Conservation (phyloP, 768 basidiomycete species). For the Trametes cingulata region DNA sequence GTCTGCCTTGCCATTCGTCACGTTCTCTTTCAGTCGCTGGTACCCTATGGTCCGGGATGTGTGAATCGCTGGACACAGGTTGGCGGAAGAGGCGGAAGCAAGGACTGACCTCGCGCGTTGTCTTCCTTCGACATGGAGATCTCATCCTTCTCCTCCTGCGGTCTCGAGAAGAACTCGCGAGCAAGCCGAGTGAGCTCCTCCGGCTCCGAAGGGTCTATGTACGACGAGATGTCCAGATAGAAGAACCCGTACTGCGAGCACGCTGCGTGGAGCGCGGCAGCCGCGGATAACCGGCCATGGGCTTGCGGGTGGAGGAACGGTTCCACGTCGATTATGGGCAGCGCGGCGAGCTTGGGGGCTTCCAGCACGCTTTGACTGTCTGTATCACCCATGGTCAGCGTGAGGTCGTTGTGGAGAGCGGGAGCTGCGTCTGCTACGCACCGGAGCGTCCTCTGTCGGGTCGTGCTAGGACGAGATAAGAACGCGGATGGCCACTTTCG, state of each 20-base stretch:
- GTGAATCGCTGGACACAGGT: background rate
- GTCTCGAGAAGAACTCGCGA: conserved; percentile 68
- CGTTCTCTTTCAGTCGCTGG: conserved; percentile 76
- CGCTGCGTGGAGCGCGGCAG: conserved; percentile 65
- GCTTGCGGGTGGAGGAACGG: conserved; percentile 53
- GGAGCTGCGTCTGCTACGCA: too few relatives aligned
- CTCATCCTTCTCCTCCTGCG: conserved; percentile 61
- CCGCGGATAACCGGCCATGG: conserved; percentile 45
- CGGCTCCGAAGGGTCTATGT: conserved; percentile 55
- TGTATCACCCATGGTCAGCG: background rate
- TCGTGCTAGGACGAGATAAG: too few relatives aligned
- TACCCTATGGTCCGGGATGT: conserved; percentile 55
- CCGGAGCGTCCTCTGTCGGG: too few relatives aligned
- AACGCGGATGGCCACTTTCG: background rate
- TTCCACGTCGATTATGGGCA: conserved; percentile 75
- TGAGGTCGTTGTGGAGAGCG: background rate
- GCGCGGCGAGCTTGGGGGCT: conserved; percentile 28
- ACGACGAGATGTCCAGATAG: conserved; percentile 74
- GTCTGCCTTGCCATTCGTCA: conserved; percentile 83
- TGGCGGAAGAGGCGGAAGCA: background rate
- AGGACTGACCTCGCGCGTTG: conserved; percentile 64
- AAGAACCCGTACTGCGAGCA: conserved; percentile 87
- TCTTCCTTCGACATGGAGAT: conserved; percentile 72
- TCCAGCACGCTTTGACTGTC: background rate
- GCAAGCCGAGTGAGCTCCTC: conserved; percentile 67